Conservation (phyloP, 2,329 filamentous ascomycete species). For the Pestalotiopsis sp. region DNA sequence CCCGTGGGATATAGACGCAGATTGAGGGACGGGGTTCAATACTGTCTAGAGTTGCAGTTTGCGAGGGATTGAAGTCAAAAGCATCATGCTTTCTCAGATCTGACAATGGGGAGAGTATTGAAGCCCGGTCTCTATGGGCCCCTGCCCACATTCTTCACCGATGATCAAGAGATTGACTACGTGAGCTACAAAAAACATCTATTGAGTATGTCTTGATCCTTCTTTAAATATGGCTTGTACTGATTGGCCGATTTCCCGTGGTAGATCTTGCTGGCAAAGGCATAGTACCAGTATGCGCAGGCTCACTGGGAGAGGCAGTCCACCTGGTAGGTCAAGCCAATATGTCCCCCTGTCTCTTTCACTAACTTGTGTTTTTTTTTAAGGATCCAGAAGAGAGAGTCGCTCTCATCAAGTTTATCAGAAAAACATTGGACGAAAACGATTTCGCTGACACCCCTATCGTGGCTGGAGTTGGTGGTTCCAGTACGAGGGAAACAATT, state of each 20-base stretch:
- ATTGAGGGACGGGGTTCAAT: too few species aligned
- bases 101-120: not conserved
- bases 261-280: slow-evolving; percentile 12
- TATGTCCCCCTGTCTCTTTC: not conserved
- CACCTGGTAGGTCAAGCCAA: slow-evolving; percentile 17
- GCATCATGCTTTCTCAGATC: not conserved
- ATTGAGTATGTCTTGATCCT: slow-evolving; percentile 16
- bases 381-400: slow-evolving; percentile 20
- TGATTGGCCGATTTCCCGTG: not conserved
- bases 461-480: slow-evolving; percentile 23
- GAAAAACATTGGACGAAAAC: slow-evolving; percentile 20
- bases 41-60: too few species aligned
- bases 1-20: too few species aligned
- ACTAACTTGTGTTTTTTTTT: not conserved
- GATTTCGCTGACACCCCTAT: slow-evolving; percentile 21
- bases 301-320: slow-evolving; percentile 24
- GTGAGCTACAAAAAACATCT: slow-evolving; percentile 22
- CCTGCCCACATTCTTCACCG: slow-evolving; percentile 9
- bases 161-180: slow-evolving; percentile 24
- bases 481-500: slow-evolving; percentile 24
- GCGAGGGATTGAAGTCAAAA: not conserved
- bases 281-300: slow-evolving; percentile 24
- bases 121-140: slow-evolving; percentile 4
- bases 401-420: slow-evolving; percentile 21
- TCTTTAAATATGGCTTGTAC: not conserved